Evolutionary conservation across 352 stramenopile species (phyloP).

Genomic region (Elongisporangium senticosum): DNA sequence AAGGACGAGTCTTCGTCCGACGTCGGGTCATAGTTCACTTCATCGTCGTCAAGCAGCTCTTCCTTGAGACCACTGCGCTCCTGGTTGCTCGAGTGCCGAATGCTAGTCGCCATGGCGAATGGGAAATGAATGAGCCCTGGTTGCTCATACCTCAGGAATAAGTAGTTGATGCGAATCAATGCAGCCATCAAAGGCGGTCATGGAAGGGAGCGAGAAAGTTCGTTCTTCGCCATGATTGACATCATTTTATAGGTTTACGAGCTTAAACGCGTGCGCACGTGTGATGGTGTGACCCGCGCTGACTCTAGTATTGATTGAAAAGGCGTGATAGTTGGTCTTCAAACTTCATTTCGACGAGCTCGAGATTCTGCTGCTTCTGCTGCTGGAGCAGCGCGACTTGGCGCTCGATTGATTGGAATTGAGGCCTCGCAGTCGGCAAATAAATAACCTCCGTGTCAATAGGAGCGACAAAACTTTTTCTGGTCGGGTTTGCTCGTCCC

Average conservation of each 20-base stretch:
- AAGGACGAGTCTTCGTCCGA: neutral
- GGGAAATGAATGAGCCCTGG: neutral
- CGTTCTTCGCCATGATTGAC: neutral
- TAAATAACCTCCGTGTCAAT: neutral
- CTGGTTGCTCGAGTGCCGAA: neutral
- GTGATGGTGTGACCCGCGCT: neutral
- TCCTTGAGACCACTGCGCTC: neutral
- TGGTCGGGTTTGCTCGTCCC: neutral
- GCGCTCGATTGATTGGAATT: neutral
- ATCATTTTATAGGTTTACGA: neutral
- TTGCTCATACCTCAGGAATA: too few relatives aligned
- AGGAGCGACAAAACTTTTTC: neutral
- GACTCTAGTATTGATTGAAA: conserved; percentile 9
- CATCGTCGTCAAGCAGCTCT: neutral
- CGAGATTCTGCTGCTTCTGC: conserved; percentile 21
- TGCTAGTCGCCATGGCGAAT: neutral
- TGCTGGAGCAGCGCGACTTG: conserved; percentile 18
- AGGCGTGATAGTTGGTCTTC: conserved; percentile 28
- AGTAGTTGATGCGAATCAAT: neutral
- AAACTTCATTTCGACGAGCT: conserved; percentile 33
- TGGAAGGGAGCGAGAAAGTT: neutral
- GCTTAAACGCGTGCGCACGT: neutral
- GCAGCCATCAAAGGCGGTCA: neutral
- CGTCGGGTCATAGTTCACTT: neutral
- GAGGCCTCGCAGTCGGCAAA: neutral